Evolutionary conservation across 2,329 filamentous ascomycete genomes (phyloP), one percentile per base, ranked within the genome.

Genomic region (Zasmidium citrigriseum): DNA sequence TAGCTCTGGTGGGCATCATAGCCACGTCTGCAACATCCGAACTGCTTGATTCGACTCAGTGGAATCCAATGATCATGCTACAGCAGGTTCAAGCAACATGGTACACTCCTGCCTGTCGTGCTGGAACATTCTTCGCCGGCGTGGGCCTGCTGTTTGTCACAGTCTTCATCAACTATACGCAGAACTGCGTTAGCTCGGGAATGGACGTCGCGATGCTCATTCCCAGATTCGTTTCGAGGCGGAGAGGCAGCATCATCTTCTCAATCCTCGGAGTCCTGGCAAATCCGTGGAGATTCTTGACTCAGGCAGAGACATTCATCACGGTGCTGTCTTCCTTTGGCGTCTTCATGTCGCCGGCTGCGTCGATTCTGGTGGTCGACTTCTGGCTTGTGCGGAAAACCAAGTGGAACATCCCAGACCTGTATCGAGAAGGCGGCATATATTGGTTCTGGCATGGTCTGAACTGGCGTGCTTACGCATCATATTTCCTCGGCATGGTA

Each of bases 201-300:
- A 71, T 71, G 68, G 69, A 71, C 47, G 48, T 71, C 38, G 68
- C 69, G 0, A 61, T 61, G 44, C 52, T 71, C 27, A 34, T 64
- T 16, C 69, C 69, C 2, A 59, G 61, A 29, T 71, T 60, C 53
- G 14, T 58, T 12, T 25, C 48, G 20, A 27, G 41, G 4, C 59
- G 65, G 20, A 64, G 68, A 2, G 66, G 67, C 23, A 55, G 59
- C n/a, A 63, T 69, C 52, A 62, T 71, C 44, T 60, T 68, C 49
- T 63, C 48, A 23, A 58, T 69, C 23, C 44, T 68, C 18, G 67
- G 65, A 16, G 55, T 66, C 22, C 44, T 67, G 5, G 59, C 60
- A 7, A 62, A 67, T 18, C 67, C 68, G 0, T 70, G 67, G 68
- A 56, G 64, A 10, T 67, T 68, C 45, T 21, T 69, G 10, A 68